Percentiles rank a stretch among this genome's conserved stretches.
Evolutionary conservation across 768 basidiomycete genomes (phyloP).

Genomic region (Rossbeevera mucosa): DNA sequence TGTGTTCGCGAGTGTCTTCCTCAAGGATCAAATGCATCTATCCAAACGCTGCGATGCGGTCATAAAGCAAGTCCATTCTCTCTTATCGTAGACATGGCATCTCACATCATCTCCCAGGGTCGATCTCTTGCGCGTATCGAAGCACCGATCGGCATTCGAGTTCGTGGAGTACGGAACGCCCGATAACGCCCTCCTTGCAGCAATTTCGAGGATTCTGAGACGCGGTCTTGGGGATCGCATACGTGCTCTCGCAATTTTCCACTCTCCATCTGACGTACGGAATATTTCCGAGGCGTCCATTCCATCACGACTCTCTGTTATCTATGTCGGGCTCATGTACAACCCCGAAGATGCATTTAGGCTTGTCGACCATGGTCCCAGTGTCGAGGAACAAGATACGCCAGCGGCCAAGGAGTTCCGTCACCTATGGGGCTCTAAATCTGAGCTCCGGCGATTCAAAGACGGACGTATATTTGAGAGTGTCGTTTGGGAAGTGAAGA

Average conservation of each 20-base stretch:
- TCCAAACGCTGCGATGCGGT: constrained; percentile 70
- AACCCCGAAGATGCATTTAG: constrained; percentile 70
- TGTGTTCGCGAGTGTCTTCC: constrained; percentile 66
- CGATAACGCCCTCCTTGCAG: constrained; percentile 50
- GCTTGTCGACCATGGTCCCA: constrained; percentile 89
- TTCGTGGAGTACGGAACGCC: constrained; percentile 54
- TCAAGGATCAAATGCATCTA: constrained; percentile 64
- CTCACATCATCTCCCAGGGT: constrained; percentile 43
- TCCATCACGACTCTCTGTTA: constrained; percentile 39
- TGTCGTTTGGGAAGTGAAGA: constrained; percentile 93
- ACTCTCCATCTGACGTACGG: constrained; percentile 42
- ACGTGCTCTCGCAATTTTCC: constrained; percentile 59
- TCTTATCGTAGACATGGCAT: background rate
- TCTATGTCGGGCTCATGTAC: constrained; percentile 75
- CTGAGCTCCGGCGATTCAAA: constrained; percentile 92
- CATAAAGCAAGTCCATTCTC: constrained; percentile 44
- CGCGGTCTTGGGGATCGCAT: constrained; percentile 72
- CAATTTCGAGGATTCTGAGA: constrained; percentile 47
- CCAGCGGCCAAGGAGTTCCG: constrained; percentile 59
- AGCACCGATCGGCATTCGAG: constrained; percentile 40
- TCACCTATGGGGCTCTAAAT: constrained; percentile 86
- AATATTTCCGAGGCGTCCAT: constrained; percentile 54
- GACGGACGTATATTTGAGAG: constrained; percentile 90
- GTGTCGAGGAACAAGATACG: constrained; percentile 58
- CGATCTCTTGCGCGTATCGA: constrained; percentile 36